Conservation (phyloP, 208 protist species). For the Trypanosoma cruzi region DNA sequence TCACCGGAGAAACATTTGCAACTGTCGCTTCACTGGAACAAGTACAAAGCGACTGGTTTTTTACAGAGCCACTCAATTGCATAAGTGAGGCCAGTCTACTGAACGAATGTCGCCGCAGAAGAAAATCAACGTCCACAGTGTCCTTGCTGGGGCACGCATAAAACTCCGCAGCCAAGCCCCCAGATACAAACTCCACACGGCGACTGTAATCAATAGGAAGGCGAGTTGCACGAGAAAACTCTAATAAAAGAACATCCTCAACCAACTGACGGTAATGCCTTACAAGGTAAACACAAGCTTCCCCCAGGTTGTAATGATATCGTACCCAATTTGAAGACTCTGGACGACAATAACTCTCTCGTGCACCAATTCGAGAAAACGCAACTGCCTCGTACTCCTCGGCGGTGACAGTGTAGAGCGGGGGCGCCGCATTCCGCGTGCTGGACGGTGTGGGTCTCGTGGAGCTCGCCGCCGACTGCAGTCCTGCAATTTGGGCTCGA, state of each 20-base stretch:
- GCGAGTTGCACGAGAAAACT: conserved; percentile 17
- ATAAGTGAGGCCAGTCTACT: conserved; percentile 4
- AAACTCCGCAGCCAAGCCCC: conserved; percentile 12
- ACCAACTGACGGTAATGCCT: conserved; percentile 6
- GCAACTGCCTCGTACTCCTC: too few species aligned
- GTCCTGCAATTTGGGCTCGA: too few species aligned
- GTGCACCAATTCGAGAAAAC: too few species aligned
- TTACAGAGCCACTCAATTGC: neutral
- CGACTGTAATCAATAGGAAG: conserved; percentile 10
- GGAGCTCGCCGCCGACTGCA: too few species aligned
- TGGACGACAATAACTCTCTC: too few species aligned
- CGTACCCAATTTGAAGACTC: neutral
- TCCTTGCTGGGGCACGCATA: conserved; percentile 1
- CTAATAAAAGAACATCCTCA: conserved; percentile 27
- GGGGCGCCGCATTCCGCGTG: too few species aligned
- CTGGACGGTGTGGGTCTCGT: too few species aligned
- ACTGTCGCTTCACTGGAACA: neutral
- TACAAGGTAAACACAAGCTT: conserved; percentile 6
- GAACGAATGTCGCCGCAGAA: conserved; percentile 15
- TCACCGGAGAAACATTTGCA: neutral
- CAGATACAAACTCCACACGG: conserved; percentile 6
- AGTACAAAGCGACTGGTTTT: neutral
- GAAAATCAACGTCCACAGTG: neutral
- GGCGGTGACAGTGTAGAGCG: too few species aligned
- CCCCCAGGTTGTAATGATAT: conserved; percentile 17